Evolutionary conservation across 1,284 basidiomycete genomes (phyloP).

Genomic region (Malassezia sp.): DNA sequence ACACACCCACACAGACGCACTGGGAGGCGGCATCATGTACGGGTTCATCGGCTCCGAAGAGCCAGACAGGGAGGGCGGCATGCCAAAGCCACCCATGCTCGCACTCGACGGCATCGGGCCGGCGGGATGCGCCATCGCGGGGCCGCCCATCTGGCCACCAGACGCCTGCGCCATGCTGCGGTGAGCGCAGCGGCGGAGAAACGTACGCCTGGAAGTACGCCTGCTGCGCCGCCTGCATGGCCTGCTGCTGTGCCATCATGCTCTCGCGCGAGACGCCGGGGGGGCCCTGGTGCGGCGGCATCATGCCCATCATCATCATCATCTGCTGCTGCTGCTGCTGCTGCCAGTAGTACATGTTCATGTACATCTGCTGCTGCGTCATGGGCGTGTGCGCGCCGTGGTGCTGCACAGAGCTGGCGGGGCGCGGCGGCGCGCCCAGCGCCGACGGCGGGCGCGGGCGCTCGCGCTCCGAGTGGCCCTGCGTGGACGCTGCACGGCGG

Average conservation of each 20-base stretch:
- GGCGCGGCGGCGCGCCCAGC: constrained; percentile 60
- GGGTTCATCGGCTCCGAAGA: too few species aligned
- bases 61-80: too few species aligned
- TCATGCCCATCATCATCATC: constrained; percentile 50
- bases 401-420: not conserved
- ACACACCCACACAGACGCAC: too few species aligned
- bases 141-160: not conserved
- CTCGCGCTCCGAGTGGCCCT: constrained; percentile 89
- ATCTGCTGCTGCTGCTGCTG: constrained; percentile 20
- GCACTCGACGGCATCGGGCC: not conserved
- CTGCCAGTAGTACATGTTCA: constrained; percentile 22
- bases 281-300: constrained; percentile 22
- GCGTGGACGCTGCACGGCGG: constrained; percentile 49
- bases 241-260: constrained; percentile 36
- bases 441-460: constrained; percentile 57
- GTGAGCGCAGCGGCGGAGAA: too few species aligned
- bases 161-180: constrained; percentile 2
- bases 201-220: constrained; percentile 39
- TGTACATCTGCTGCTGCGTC: constrained; percentile 48
- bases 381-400: not conserved
- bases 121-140: too few species aligned
- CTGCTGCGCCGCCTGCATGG: constrained; percentile 41
- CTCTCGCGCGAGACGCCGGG: constrained; percentile 15
- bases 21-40: too few species aligned
- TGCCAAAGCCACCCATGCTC: too few species aligned